Evolutionary conservation across 2,329 filamentous ascomycete genomes (phyloP).

Genomic region (Colletotrichum orbiculare): DNA sequence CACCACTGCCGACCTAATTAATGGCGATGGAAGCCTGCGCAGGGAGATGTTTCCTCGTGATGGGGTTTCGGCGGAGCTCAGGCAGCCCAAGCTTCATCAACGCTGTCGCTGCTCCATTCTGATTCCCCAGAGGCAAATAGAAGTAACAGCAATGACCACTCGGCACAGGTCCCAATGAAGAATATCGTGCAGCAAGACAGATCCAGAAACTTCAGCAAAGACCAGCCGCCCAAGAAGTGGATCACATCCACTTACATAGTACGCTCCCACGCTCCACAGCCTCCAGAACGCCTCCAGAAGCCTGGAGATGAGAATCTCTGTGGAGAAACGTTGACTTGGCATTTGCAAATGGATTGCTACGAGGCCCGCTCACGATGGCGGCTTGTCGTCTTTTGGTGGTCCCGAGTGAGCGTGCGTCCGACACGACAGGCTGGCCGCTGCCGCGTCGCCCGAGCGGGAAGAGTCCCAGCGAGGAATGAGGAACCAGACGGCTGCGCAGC

Average conservation of each 20-base stretch:
- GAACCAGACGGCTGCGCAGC: slow-evolving; percentile 23
- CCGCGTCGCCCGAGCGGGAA: slow-evolving; percentile 23
- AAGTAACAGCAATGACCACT: slow-evolving; percentile 25
- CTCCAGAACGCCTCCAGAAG: slow-evolving; percentile 34
- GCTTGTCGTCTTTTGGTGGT: slow-evolving; percentile 22
- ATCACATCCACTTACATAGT: slow-evolving; percentile 17
- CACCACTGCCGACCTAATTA: slow-evolving; percentile 1
- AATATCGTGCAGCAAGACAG: slow-evolving; percentile 23
- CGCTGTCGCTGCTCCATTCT: not conserved
- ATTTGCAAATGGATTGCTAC: slow-evolving; percentile 32
- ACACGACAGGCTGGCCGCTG: slow-evolving; percentile 21
- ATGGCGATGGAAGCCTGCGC: not conserved
- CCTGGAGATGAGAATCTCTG: slow-evolving; percentile 26
- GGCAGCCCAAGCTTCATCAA: not conserved
- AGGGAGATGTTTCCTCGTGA: slow-evolving; percentile 11
- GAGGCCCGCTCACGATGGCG: slow-evolving; percentile 26
- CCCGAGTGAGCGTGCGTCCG: slow-evolving; percentile 12
- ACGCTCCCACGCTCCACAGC: slow-evolving; percentile 18
- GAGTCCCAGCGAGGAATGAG: too few relatives aligned
- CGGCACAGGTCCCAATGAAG: slow-evolving; percentile 13
- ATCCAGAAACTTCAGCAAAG: slow-evolving; percentile 23
- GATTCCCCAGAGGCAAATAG: slow-evolving; percentile 5
- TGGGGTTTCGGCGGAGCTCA: slow-evolving; percentile 17
- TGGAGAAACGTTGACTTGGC: slow-evolving; percentile 25
- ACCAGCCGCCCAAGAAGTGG: slow-evolving; percentile 4